Evolutionary conservation across 345 rosid species (phyloP).

Genomic region (Rhizophora mangle): DNA sequence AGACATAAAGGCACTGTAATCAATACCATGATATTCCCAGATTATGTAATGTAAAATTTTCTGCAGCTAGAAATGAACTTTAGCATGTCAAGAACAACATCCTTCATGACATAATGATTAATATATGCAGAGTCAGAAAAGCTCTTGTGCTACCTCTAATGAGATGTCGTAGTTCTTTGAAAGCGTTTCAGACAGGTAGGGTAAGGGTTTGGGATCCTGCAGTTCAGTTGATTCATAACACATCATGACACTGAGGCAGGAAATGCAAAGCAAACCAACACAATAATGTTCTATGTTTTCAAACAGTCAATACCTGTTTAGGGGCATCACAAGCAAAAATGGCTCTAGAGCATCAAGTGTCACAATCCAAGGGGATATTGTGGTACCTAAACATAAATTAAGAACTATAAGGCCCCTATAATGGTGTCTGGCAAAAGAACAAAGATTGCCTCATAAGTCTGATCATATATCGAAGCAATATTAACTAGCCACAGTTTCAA

Average conservation of each 20-base stretch:
- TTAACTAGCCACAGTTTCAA: background rate
- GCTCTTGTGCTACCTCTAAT: conserved; percentile 60
- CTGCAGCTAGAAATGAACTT: background rate
- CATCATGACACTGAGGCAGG: conserved; percentile 20
- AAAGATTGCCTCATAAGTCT: background rate
- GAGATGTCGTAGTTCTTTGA: conserved; percentile 79
- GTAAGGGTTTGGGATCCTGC: conserved; percentile 91
- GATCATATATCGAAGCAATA: conserved; percentile 1
- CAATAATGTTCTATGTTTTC: conserved; percentile 12
- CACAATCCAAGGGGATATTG: conserved; percentile 97
- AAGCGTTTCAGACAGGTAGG: conserved; percentile 71
- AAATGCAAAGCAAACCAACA: conserved; percentile 5
- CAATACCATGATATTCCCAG: too few species aligned
- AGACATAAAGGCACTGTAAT: background rate
- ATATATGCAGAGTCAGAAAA: conserved; percentile 32
- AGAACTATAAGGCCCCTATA: conserved; percentile 7
- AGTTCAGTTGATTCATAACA: conserved; percentile 20
- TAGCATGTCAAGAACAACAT: too few species aligned
- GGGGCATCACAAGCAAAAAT: conserved; percentile 80
- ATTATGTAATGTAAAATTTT: too few species aligned
- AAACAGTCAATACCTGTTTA: conserved; percentile 54
- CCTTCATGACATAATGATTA: conserved; percentile 27
- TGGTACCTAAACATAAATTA: conserved; percentile 56
- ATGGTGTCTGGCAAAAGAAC: background rate
- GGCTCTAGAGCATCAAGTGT: conserved; percentile 90